Conservation (phyloP, 2,329 filamentous ascomycete species). For the Pyrenochaeta sp. region DNA sequence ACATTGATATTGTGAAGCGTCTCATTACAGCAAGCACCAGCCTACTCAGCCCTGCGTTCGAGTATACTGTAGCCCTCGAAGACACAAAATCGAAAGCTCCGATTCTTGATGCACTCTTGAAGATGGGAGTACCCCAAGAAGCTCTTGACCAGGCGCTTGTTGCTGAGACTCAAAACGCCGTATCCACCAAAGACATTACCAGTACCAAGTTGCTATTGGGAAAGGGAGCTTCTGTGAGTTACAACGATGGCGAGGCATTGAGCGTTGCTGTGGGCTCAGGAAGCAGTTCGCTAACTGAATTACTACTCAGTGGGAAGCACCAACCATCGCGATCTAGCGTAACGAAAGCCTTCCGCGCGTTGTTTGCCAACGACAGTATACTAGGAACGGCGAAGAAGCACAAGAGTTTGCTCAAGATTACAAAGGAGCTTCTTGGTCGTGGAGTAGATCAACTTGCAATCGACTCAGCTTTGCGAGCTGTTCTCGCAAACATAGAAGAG, state of each 20-base stretch:
- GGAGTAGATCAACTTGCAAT: conserved; percentile 41
- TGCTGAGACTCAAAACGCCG: conserved; percentile 30
- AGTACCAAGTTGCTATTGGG: conserved; percentile 39
- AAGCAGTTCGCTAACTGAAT: conserved; percentile 59
- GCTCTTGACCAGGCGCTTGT: conserved; percentile 39
- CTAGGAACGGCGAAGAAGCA: conserved; percentile 3
- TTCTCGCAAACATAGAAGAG: conserved; percentile 23
- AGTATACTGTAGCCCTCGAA: conserved; percentile 31
- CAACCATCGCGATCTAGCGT: conserved; percentile 31
- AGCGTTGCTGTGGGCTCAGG: conserved; percentile 63
- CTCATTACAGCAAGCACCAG: conserved; percentile 33
- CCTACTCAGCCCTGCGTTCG: conserved; percentile 37
- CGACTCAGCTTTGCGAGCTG: conserved; percentile 33
- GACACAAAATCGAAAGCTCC: conserved; percentile 33
- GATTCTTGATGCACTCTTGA: conserved; percentile 35
- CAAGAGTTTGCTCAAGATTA: conserved; percentile 18
- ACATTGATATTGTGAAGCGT: conserved; percentile 43
- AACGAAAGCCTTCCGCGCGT: conserved; percentile 37
- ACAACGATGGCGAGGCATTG: conserved; percentile 63
- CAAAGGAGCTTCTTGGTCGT: conserved; percentile 31
- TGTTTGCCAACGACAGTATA: conserved; percentile 29
- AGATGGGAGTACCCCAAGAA: conserved; percentile 38
- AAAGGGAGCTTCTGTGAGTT: conserved; percentile 55
- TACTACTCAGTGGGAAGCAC: conserved; percentile 56
- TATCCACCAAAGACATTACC: conserved; percentile 30